Evolutionary conservation across 176 grass and related monocot species (phyloP), one percentile per base, ranked within the genome.

Genomic region (Saccharum officinarum): DNA sequence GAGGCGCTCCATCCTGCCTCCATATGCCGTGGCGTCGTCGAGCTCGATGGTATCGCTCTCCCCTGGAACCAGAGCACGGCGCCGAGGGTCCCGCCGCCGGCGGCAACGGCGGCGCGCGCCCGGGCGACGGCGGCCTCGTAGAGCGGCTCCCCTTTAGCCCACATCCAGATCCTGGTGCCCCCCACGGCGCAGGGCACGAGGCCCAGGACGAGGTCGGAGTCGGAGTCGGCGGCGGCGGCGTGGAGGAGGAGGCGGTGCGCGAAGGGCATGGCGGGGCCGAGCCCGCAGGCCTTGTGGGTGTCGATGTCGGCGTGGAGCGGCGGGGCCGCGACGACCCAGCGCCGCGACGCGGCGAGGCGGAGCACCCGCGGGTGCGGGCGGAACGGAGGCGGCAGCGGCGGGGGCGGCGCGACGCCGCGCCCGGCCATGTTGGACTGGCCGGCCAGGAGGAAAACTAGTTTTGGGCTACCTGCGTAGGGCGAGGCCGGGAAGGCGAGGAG

Each of bases 371-470:
- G 88, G 89, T 82, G 87, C 16, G 91, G 87, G 71, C 33, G 87
- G 65, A 87, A 88, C 22, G 83, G 42, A 0, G 74, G 1, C 2
- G 39, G 77, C 34, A 85, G 84, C 0, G 81, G 67, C 2, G 3
- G 3, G 34, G 34, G 3, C 12, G 15, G 31, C 46, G 80, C 69
- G 69, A 61, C 47, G n/a, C 96, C 96, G 15, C 93, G 93, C 62
- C 96, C 96, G 38, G 96, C 96, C 96, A 98, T 98, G 89, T 98
- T 98, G 83, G 93, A 95, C 77, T 95, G 96, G 11, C 96, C 96
- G 0, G 91, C 96, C 13, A 98, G 93, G 73, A 98, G 76, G 91
- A 98, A 93, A 26, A 98, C 41, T 15, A 92, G 89, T 80, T 92
- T 93, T 82, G 83, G 67, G 28, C 71, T 15, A 25, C 54, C 71